Evolutionary conservation across 1,284 basidiomycete genomes (phyloP).

Genomic region (Tremellales sp.): DNA sequence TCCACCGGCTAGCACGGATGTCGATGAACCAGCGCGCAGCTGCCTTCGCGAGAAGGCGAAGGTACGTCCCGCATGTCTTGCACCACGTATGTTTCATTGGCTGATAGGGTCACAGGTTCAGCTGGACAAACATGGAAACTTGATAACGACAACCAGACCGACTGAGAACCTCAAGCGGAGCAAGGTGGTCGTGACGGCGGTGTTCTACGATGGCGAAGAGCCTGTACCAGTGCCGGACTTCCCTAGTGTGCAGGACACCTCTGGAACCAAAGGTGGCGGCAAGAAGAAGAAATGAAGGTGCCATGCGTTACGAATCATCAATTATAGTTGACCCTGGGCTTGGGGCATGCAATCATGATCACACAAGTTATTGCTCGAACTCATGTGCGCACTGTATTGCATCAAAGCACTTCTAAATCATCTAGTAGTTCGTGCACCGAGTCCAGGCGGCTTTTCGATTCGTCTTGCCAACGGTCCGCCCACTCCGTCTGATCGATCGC

Average conservation of each 20-base stretch:
- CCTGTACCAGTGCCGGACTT: conserved; percentile 18
- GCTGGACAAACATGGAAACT: conserved; percentile 72
- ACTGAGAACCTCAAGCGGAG: conserved; percentile 61
- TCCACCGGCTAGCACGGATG: background rate
- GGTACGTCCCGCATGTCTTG: conserved; percentile 48
- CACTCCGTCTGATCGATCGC: background rate
- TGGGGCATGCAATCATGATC: no score
- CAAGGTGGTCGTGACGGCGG: conserved; percentile 69
- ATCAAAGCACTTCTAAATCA: background rate
- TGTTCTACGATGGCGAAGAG: conserved; percentile 73
- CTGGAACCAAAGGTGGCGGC: background rate
- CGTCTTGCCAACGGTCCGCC: background rate
- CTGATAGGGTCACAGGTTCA: conserved; percentile 54
- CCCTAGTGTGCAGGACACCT: background rate
- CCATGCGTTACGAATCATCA: no score
- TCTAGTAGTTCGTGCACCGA: background rate
- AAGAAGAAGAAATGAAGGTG: background rate
- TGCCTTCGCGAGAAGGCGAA: conserved; percentile 47
- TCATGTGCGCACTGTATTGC: no score
- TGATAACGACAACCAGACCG: conserved; percentile 59
- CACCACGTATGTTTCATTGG: background rate
- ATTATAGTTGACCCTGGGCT: no score
- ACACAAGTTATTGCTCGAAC: no score
- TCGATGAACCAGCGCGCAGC: conserved; percentile 1
- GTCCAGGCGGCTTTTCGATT: background rate